Evolutionary conservation across 495 filamentous ascomycete species (phyloP), one percentile per base, ranked within the genome.

Genomic region (Penicillium taxi): DNA sequence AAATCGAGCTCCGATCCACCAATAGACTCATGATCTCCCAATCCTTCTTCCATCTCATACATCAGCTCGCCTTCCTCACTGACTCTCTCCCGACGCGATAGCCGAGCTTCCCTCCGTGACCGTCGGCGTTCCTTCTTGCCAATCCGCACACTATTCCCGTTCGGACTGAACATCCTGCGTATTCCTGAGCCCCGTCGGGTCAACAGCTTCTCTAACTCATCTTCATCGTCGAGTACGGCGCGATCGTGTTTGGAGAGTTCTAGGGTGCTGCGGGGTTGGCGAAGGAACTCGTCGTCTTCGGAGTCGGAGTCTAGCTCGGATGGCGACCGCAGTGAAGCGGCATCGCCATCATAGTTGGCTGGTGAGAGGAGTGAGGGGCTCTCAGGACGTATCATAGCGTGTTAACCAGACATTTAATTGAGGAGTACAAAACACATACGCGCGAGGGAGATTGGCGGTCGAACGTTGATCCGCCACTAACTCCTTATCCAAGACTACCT

Each of bases 1-100:
- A 64, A 21, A 18, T 77, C 68, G 17, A 61, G 61, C 11, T 69
- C 74, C 19, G 42, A 61, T 6, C 42, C 52, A 51, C 53, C 68
- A 48, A 57, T 52, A 19, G 53, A 66, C 26, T 83, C 80, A 17
- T 81, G 77, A 41, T 80, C 80, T 47, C 78, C 74, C 5, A 78
- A 74, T 11, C 86, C 81, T 48, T 86, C 81, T 51, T 94, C 85
- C 83, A 88, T 88, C 50, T 91, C 84, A 52, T 82, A 85, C 80
- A 94, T 84, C 55, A 90, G 61, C 50, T 81, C 71, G 17, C 82
- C 80, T 48, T 86, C 78, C 50, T 86, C 81, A 5, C 71, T 74
- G 18, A 52, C 45, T 26, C 53, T 55, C 56, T 45, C 72, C 45
- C 55, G 52, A 14, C 35, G 75, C 64, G 35, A 69, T 61, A 37